Conservation (phyloP, 1,284 basidiomycete genomes). For the Pascua sp. region DNA sequence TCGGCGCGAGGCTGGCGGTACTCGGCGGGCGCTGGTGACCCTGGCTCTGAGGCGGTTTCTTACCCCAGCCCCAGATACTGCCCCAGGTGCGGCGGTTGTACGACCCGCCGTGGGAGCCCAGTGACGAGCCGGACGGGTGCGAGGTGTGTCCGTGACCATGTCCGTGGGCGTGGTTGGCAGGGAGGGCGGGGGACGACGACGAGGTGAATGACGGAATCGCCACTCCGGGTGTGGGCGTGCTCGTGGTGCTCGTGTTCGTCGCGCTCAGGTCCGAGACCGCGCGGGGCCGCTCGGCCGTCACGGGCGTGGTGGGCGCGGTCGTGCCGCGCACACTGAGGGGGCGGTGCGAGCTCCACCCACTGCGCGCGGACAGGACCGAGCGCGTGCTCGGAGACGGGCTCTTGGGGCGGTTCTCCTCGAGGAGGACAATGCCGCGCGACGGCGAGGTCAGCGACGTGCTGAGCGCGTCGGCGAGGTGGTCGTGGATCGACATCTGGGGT, state of each 20-base stretch:
- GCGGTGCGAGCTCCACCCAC: too few species aligned
- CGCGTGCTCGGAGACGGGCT: constrained; percentile 7
- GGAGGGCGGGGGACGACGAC: too few species aligned
- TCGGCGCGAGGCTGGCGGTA: constrained; percentile 7
- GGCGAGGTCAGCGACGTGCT: constrained; percentile 15
- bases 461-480: constrained; percentile 15
- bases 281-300: background rate
- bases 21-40: constrained; percentile 4
- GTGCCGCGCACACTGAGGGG: background rate
- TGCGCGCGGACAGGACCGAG: background rate
- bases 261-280: background rate
- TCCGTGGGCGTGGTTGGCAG: too few species aligned
- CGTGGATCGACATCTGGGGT: constrained; percentile 10
- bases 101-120: too few species aligned
- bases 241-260: too few species aligned
- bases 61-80: constrained; percentile 17
- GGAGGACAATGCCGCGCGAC: background rate
- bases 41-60: constrained; percentile 1
- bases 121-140: too few species aligned
- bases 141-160: too few species aligned
- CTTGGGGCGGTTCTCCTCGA: constrained; percentile 1
- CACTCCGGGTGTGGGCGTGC: too few species aligned
- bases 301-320: background rate
- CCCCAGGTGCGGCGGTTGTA: background rate
- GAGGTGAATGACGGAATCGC: too few species aligned